Percentiles rank a stretch among this genome's conserved stretches.
These are phyloP conservation scores for Solanum sparsipilum DNA, from an alignment of 257 asterid species.

Conservation along the genomic window DNA sequence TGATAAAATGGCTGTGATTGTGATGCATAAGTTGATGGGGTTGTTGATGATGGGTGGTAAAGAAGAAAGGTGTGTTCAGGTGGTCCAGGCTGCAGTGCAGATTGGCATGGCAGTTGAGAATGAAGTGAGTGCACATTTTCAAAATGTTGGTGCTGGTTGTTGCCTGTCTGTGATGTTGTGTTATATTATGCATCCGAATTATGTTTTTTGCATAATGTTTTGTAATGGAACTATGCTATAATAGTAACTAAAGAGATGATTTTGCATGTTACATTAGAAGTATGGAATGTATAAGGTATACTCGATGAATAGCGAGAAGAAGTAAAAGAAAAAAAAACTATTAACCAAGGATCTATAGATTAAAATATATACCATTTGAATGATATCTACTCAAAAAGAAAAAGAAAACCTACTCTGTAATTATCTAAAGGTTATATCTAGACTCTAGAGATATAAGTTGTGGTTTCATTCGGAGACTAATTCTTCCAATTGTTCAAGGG, in stretches of 20 bases:
- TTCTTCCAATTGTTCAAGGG: not conserved
- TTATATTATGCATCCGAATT: not conserved
- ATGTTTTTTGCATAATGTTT: not conserved
- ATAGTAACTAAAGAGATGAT: not conserved
- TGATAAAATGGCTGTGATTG: slow-evolving; percentile 88
- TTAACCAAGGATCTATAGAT: not conserved
- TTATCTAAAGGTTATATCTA: not conserved
- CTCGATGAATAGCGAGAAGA: not conserved
- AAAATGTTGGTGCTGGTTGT: not conserved
- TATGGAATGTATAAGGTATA: not conserved
- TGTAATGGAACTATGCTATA: not conserved
- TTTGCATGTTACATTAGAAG: not conserved
- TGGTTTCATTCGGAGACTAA: not conserved
- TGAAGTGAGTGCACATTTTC: slow-evolving; percentile 49
- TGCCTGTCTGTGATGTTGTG: not conserved
- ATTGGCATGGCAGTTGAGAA: slow-evolving; percentile 77
- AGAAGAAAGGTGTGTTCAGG: slow-evolving; percentile 69
- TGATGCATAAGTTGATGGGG: slow-evolving; percentile 90
- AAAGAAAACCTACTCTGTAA: not conserved
- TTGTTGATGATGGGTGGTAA: slow-evolving; percentile 84
- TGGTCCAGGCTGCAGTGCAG: slow-evolving; percentile 84
- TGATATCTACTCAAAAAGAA: not conserved
- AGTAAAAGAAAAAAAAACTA: not conserved
- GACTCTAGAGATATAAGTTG: not conserved
- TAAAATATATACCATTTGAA: not conserved